Evolutionary conservation across 1,284 basidiomycete genomes (phyloP).

Genomic region (Agroathelia rolfsii): DNA sequence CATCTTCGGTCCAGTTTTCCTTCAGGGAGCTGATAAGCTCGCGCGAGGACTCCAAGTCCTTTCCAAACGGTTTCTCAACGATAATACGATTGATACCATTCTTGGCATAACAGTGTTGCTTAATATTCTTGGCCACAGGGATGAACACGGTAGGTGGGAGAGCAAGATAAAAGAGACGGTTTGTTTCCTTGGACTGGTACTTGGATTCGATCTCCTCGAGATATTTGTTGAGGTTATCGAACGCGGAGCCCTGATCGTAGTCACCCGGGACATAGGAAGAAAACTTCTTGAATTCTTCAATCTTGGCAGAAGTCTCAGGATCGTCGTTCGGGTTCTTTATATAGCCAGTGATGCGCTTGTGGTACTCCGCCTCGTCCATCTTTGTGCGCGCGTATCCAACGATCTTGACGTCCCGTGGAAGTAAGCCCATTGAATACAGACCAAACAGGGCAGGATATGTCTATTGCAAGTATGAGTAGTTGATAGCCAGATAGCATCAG

Average conservation of each 20-base stretch:
- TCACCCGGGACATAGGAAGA: slow-evolving; percentile 78
- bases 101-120: slow-evolving; percentile 68
- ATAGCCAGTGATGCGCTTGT: slow-evolving; percentile 74
- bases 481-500: slow-evolving; percentile 7
- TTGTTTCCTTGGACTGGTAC: slow-evolving; percentile 53
- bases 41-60: slow-evolving; percentile 82
- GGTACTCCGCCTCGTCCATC: slow-evolving; percentile 82
- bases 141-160: slow-evolving; percentile 92
- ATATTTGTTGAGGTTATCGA: slow-evolving; percentile 67
- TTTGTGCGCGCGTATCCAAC: slow-evolving; percentile 94
- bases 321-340: slow-evolving; percentile 73
- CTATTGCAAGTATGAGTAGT: slow-evolving; percentile 29
- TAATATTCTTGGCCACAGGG: slow-evolving; percentile 75
- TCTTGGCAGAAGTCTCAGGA: slow-evolving; percentile 41
- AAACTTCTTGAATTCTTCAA: slow-evolving; percentile 76
- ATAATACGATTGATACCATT: slow-evolving; percentile 82
- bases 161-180: slow-evolving; percentile 90
- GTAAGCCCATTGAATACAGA: slow-evolving; percentile 71
- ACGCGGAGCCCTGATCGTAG: slow-evolving; percentile 79
- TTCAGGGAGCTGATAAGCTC: slow-evolving; percentile 75
- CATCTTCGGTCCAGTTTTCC: slow-evolving; percentile 85
- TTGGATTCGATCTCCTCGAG: slow-evolving; percentile 69
- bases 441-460: slow-evolving; percentile 92
- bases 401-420: slow-evolving; percentile 79
- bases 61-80: slow-evolving; percentile 95